Base-by-base conservation (phyloP, 495 filamentous ascomycete species). In the Trichoderma asperelloides region DNA sequence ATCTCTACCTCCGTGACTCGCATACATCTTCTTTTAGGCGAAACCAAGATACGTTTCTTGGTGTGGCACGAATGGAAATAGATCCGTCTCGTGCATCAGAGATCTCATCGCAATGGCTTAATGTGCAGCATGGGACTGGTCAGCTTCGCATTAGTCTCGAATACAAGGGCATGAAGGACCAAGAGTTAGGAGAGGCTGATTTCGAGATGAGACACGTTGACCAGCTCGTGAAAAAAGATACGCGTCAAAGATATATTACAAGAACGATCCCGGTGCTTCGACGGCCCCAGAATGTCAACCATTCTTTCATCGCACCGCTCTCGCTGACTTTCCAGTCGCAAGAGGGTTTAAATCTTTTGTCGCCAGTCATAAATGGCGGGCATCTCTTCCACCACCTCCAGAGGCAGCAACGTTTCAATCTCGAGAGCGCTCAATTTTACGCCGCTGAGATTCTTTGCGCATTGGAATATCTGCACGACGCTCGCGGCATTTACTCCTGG, bases 261-360 rank as follows among this genome's bases (percentile, higher is more conserved):
- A 51, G 47, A 9, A 51, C n/a, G 47, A 51, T 11, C 3, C 47
- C 47, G 23, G 11, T 21, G 2, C n/a, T 25, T 51, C 47, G 18
- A 51, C 47, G 47, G 0, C 47, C 18, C n/a, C 16, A 51, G 47
- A 51, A 94, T 76, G 93, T 94, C 78, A 92, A 94, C 81, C 94
- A 94, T 71, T 91, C 91, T 3, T 95, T 95, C 78, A 93, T 95
- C 70, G 91, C 93, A 28, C 90, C 91, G 3, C 80, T 94, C 70
- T 93, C 93, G 70, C 94, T 94, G 74, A 91, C 90, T 0, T 93
- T 93, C 82, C 91, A 93, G 72, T 92, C 91, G 2, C 91, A 91
- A 1, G 89, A 93, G 73, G 93, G 93, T 76, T 79, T 94, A 37
- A 91, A 93, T 74, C 79, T 95, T 11, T 89, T 93, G 63, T 77